Evolutionary conservation across 1,284 basidiomycete genomes (phyloP), one percentile per base, ranked within the genome.

Genomic region (Microbotryomycetes sp.): DNA sequence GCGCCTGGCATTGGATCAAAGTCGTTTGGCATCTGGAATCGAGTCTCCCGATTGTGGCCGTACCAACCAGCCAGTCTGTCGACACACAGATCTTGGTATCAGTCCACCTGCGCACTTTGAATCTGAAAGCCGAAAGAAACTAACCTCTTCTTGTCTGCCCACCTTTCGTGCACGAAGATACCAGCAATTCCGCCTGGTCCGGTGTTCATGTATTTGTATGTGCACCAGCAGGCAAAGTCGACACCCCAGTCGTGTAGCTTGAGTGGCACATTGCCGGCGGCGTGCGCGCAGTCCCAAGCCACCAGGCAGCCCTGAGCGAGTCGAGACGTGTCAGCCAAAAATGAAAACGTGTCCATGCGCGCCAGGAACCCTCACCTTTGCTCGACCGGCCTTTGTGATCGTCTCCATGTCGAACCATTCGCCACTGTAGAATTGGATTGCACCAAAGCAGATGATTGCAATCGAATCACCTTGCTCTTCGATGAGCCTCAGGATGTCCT

Each of bases 191-290:
- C 91, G 16, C 94, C 93, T 4, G 94, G 93, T 1, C 96, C 92
- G 15, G 91, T 87, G 76, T 96, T 97, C 59, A 97, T 83, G 77
- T 97, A 99, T 69, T 97, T 97, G 81, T 96, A 97, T 30, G 90
- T 89, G 77, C 92, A 97, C 92, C 92, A 97, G 22, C 92, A 91
- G 0, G 93, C 94, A 76, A 97, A 97, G 77, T 98, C 94, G 69
- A 92, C 87, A 64, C 83, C 80, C 94, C 96, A 98, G 65, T 92
- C 87, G 75, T 97, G 90, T 65, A 99, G 80, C 56, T 84, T 80
- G 65, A 96, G 77, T 14, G 89, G 87, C 31, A 98, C 89, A 75
- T 99, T 99, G 58, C 93, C 93, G 54, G 88, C 83, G 1, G 88
- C 94, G 77, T 99, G 96, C 4, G 96, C 96, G 32, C 97, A 84